A percentile compares a stretch with the other conserved stretches of the same genome.
Conservation (phyloP, 805 yeast genomes). For the Pichia heedii region DNA sequence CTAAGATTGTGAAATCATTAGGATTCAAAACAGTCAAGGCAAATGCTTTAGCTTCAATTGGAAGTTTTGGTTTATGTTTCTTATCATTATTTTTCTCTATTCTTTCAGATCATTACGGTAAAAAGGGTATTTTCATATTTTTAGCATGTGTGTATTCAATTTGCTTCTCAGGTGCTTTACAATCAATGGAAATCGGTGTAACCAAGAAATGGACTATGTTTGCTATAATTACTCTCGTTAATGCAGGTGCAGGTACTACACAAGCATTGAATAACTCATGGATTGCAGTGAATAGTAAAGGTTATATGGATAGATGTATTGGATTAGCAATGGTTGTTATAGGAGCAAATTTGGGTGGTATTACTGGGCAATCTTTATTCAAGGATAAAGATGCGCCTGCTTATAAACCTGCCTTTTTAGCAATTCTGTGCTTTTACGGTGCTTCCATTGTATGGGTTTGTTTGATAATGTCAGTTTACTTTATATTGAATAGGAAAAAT, state of each 20-base stretch:
- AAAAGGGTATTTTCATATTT: neutral
- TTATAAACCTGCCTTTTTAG: neutral
- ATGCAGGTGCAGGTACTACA: neutral
- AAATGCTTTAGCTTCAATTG: neutral
- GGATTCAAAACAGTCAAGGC: neutral
- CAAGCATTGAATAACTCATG: neutral
- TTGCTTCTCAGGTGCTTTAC: neutral
- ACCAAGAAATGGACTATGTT: neutral
- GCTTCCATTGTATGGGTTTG: too few relatives aligned
- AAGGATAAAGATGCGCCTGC: neutral
- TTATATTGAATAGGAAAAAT: too few relatives aligned
- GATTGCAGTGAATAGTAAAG: neutral
- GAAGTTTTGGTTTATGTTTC: neutral
- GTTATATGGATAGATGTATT: neutral
- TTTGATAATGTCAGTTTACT: too few relatives aligned
- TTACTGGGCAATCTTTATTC: neutral
- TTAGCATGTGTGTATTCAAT: neutral
- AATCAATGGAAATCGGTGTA: neutral
- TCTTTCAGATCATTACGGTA: neutral
- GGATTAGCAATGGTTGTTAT: constrained; percentile 1
- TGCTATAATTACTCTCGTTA: neutral
- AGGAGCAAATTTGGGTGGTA: neutral
- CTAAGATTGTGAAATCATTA: too few relatives aligned
- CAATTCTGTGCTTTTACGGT: neutral
- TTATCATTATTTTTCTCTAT: neutral